Percentiles rank a stretch among this genome's conserved stretches.
phyloP scores from a whole-genome alignment of 371 early-diverging fungal species.

The Thermomucor indicae-seudaticae region DNA sequence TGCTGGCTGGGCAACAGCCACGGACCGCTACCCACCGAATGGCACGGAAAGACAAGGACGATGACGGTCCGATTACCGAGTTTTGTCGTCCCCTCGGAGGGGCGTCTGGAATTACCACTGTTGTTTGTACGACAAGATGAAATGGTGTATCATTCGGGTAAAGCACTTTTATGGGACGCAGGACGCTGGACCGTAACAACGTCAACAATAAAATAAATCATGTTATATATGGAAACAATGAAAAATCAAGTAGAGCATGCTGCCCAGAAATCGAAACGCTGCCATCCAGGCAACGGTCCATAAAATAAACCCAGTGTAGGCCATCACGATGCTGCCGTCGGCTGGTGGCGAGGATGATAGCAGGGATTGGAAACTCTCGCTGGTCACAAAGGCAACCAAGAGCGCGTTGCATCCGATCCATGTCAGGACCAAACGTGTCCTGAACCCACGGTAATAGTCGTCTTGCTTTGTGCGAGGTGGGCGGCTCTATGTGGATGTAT shows the following conservation, averaged over 20 bases:
- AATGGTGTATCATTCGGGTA: slow-evolving; percentile 34
- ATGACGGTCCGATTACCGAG: slow-evolving; percentile 23
- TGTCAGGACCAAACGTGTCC: slow-evolving; percentile 73
- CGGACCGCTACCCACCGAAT: slow-evolving; percentile 32
- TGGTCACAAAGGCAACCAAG: slow-evolving; percentile 62
- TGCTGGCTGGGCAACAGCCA: slow-evolving; percentile 34
- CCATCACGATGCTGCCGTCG: slow-evolving; percentile 12
- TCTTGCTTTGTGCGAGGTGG: slow-evolving; percentile 59
- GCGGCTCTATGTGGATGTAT: slow-evolving; percentile 34
- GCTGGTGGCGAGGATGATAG: slow-evolving; percentile 19
- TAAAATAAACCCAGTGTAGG: slow-evolving; percentile 78
- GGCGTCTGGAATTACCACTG: slow-evolving; percentile 23
- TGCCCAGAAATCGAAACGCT: slow-evolving; percentile 76
- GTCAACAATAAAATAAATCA: no score
- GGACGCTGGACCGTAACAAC: no score
- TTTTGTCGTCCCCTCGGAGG: slow-evolving; percentile 16
- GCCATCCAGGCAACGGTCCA: slow-evolving; percentile 81
- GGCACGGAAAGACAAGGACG: slow-evolving; percentile 23
- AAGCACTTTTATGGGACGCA: slow-evolving; percentile 11
- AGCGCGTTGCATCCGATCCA: slow-evolving; percentile 87
- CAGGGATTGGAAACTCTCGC: slow-evolving; percentile 39
- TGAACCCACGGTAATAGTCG: slow-evolving; percentile 84
- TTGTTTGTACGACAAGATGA: slow-evolving; percentile 34
- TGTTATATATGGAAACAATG: slow-evolving; percentile 15
- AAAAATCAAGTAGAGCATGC: slow-evolving; percentile 40